These are phyloP conservation scores for Pythium biforme DNA, from an alignment of 352 stramenopile genomes.

Conservation along the genomic window DNA sequence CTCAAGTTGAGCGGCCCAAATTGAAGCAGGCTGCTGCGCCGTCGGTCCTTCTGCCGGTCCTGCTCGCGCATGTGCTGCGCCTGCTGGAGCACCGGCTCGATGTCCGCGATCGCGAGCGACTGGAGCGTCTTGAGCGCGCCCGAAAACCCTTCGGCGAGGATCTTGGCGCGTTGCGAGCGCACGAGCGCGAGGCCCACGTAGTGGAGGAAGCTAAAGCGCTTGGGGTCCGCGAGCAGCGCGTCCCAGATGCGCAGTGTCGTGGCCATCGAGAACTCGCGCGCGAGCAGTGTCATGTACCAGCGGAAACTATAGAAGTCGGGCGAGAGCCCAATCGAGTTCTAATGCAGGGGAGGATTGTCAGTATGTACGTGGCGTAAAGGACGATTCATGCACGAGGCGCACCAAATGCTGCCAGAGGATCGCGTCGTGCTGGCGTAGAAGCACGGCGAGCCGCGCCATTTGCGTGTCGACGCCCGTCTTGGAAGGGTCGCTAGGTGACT, in stretches of 20 bases:
- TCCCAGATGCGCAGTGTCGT: constrained; percentile 64
- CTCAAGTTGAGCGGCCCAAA: neutral
- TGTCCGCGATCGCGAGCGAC: constrained; percentile 29
- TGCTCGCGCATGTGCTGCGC: constrained; percentile 50
- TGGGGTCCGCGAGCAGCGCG: constrained; percentile 50
- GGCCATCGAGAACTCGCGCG: constrained; percentile 58
- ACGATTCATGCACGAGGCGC: constrained; percentile 2
- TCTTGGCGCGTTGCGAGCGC: constrained; percentile 38
- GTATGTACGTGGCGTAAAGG: too few relatives aligned
- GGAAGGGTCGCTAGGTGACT: constrained; percentile 37
- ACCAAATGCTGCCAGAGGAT: constrained; percentile 68
- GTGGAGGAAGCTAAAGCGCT: constrained; percentile 69
- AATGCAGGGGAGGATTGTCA: neutral
- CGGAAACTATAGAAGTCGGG: constrained; percentile 67
- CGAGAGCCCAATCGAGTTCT: constrained; percentile 66
- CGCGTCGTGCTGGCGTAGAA: constrained; percentile 64
- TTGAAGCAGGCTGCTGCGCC: constrained; percentile 8
- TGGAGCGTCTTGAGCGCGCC: constrained; percentile 45
- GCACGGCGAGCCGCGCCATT: constrained; percentile 45
- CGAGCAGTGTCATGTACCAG: constrained; percentile 72
- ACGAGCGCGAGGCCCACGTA: constrained; percentile 62
- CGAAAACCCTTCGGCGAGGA: constrained; percentile 45
- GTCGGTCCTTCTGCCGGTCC: constrained; percentile 37
- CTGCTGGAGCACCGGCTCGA: constrained; percentile 35
- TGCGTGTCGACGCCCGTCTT: constrained; percentile 59